Percentiles rank a stretch among this genome's conserved stretches.
These are phyloP conservation scores for Rhodotorula sphaerocarpa DNA, from an alignment of 768 basidiomycete species.

Conservation along the genomic window DNA sequence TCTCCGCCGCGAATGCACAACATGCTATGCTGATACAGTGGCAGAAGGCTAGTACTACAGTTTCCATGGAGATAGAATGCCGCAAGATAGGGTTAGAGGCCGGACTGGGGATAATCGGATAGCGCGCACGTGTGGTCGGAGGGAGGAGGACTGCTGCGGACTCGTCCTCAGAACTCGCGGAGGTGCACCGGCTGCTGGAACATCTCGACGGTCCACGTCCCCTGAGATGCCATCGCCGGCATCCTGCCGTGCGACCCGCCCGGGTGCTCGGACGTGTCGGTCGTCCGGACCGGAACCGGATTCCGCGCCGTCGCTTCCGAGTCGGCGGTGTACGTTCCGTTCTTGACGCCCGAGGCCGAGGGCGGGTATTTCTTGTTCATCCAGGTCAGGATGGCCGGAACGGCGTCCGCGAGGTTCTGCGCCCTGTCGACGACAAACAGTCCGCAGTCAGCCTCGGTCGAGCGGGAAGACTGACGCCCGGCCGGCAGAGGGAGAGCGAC, in stretches of 20 bases:
- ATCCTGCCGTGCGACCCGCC: constrained; percentile 22
- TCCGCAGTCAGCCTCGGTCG: not conserved
- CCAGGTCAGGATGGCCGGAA: constrained; percentile 17
- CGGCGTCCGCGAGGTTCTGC: constrained; percentile 23
- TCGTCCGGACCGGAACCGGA: constrained; percentile 10
- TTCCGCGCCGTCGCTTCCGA: constrained; percentile 2
- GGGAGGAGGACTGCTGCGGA: too few species aligned
- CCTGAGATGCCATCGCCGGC: not conserved
- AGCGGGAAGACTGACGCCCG: too few species aligned
- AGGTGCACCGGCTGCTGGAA: constrained; percentile 18
- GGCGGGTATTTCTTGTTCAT: constrained; percentile 19
- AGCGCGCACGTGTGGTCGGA: too few species aligned
- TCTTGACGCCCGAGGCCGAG: not conserved
- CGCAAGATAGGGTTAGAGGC: too few species aligned
- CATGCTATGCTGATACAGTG: too few species aligned
- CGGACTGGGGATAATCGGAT: too few species aligned
- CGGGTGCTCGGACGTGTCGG: constrained; percentile 4
- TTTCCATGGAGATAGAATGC: too few species aligned
- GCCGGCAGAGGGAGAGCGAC: not conserved
- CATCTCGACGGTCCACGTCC: constrained; percentile 21
- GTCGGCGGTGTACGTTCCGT: constrained; percentile 8
- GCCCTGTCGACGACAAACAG: not conserved
- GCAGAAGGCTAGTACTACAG: too few species aligned
- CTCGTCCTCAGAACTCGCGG: constrained; percentile 10
- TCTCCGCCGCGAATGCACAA: too few species aligned